phyloP scores from a whole-genome alignment of 345 rosid species.

The Lepidium aucheri region DNA sequence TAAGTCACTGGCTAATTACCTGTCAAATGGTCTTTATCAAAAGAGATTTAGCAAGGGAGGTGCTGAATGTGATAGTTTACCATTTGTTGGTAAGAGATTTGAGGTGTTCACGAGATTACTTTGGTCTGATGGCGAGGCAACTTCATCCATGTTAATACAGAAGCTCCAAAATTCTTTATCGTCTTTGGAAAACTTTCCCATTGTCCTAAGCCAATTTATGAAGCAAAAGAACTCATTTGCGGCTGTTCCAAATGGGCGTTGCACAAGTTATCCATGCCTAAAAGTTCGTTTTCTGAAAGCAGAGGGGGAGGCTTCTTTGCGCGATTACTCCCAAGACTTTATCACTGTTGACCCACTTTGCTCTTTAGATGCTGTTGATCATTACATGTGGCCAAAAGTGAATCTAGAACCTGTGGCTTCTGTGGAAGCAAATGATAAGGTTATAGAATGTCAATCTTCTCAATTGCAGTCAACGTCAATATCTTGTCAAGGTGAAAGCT shows the following conservation, averaged over 20 bases:
- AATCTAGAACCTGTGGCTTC: slow-evolving; percentile 26
- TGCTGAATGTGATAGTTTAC: slow-evolving; percentile 21
- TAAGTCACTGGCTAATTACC: slow-evolving; percentile 55
- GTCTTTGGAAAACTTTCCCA: slow-evolving; percentile 74
- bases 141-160: slow-evolving; percentile 43
- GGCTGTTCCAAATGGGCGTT: slow-evolving; percentile 52
- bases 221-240: slow-evolving; percentile 60
- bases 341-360: slow-evolving; percentile 76
- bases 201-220: slow-evolving; percentile 43
- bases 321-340: slow-evolving; percentile 47
- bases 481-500: slow-evolving; percentile 42
- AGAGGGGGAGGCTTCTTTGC: slow-evolving; percentile 58
- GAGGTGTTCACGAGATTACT: slow-evolving; percentile 56
- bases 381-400: slow-evolving; percentile 60
- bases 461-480: slow-evolving; percentile 36
- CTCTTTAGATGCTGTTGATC: slow-evolving; percentile 55
- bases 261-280: slow-evolving; percentile 52
- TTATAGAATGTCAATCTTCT: slow-evolving; percentile 32
- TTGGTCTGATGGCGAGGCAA: slow-evolving; percentile 42
- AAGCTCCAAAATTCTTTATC: slow-evolving; percentile 76
- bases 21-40: slow-evolving; percentile 51
- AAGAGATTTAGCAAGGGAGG: slow-evolving; percentile 30
- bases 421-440: slow-evolving; percentile 27
- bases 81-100: slow-evolving; percentile 53
- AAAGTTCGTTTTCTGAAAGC: slow-evolving; percentile 61